Conservation (phyloP, 1,139 yeast species). For the Yamadazyma diospyri region DNA sequence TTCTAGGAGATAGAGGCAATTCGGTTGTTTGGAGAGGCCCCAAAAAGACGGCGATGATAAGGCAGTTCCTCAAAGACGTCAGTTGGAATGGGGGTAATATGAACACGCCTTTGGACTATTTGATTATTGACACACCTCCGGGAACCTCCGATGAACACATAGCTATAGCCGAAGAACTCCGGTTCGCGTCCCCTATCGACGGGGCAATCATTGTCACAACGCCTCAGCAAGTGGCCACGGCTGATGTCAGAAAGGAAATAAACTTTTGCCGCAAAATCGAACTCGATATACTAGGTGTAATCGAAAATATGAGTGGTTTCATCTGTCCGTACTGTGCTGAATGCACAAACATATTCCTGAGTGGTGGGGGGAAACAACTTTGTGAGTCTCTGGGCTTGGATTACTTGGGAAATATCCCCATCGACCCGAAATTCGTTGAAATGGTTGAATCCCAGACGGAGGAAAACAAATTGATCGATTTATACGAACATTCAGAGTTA, state of each 20-base stretch:
- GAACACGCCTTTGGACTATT: conserved; percentile 57
- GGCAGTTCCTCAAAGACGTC: conserved; percentile 88
- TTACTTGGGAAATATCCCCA: conserved; percentile 84
- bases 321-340: conserved; percentile 79
- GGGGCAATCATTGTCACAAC: conserved; percentile 50
- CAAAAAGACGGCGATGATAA: conserved; percentile 94
- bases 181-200: conserved; percentile 47
- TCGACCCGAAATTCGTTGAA: conserved; percentile 88
- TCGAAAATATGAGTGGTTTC: conserved; percentile 50
- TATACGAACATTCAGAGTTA: conserved; percentile 35
- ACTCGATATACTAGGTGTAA: conserved; percentile 39
- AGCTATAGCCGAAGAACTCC: conserved; percentile 87
- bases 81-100: conserved; percentile 67
- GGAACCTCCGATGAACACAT: conserved; percentile 99
- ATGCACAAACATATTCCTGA: conserved; percentile 84
- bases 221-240: conserved; percentile 54
- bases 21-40: conserved; percentile 99
- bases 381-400: conserved; percentile 60
- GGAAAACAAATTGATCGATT: conserved; percentile 26
- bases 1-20: conserved; percentile 77
- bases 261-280: conserved; percentile 46
- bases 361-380: conserved; percentile 85
- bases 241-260: conserved; percentile 49
- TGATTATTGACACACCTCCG: conserved; percentile 95
- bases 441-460: conserved; percentile 53